A percentile compares a stretch with the other conserved stretches of the same genome.
Conservation (phyloP, 441 rosid genomes). For the Francoa sonchifolia region DNA sequence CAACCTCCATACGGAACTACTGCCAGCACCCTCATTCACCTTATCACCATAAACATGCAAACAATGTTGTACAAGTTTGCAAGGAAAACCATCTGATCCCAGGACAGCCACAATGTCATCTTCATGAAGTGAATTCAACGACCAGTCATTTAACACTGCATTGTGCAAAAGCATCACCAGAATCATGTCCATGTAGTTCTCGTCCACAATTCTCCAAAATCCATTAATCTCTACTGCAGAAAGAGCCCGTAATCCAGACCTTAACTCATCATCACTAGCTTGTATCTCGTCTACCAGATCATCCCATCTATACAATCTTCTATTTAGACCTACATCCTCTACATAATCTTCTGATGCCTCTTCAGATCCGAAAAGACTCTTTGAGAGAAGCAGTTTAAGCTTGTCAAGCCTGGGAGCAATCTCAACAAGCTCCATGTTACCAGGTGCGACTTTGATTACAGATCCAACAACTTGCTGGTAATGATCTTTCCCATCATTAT, state of each 20-base stretch:
- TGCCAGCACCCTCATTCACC: conserved; percentile 21
- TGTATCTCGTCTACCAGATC: conserved; percentile 62
- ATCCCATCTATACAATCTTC: conserved; percentile 39
- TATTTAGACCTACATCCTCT: conserved; percentile 13
- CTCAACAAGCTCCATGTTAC: conserved; percentile 69
- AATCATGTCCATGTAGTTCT: conserved; percentile 46
- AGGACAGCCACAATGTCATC: conserved; percentile 41
- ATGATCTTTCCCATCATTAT: conserved; percentile 10
- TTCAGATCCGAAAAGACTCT: conserved; percentile 34
- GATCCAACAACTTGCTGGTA: conserved; percentile 20
- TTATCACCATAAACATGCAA: conserved; percentile 42
- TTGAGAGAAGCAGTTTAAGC: conserved; percentile 50
- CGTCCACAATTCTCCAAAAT: conserved; percentile 72
- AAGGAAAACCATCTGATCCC: conserved; percentile 59
- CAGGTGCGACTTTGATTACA: conserved; percentile 52
- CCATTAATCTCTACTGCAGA: conserved; percentile 80
- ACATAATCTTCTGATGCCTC: conserved; percentile 26
- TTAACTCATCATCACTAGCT: conserved; percentile 73
- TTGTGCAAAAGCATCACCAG: conserved; percentile 57
- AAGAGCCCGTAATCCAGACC: conserved; percentile 36
- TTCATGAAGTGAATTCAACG: conserved; percentile 37
- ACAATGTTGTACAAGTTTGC: conserved; percentile 44
- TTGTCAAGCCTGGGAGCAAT: conserved; percentile 78
- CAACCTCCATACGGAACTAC: conserved; percentile 35
- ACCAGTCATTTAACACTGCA: conserved; percentile 62